phyloP scores from a whole-genome alignment of 2,329 filamentous ascomycete species.

The Ploettnerulaceae sp. region DNA sequence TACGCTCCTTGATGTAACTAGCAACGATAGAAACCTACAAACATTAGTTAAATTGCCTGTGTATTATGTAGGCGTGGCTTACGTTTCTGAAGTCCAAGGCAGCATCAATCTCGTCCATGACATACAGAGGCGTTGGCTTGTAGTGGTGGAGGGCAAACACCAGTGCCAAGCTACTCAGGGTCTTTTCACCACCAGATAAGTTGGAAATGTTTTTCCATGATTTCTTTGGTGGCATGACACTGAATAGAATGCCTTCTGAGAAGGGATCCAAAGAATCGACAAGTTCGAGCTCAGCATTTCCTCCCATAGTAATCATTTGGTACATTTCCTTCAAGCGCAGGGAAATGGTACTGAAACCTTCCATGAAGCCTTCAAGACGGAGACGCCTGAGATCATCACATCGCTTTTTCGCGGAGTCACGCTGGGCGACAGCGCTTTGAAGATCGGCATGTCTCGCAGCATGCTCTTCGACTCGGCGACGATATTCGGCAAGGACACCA shows the following conservation, averaged over 20 bases:
- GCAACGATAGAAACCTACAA: slow-evolving; percentile 88
- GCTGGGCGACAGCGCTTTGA: slow-evolving; percentile 66
- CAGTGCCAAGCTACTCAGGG: slow-evolving; percentile 81
- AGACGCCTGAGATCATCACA: slow-evolving; percentile 88
- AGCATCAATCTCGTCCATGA: slow-evolving; percentile 99
- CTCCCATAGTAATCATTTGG: slow-evolving; percentile 99
- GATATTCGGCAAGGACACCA: slow-evolving; percentile 82
- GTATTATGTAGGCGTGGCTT: slow-evolving; percentile 41
- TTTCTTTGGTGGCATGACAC: slow-evolving; percentile 99
- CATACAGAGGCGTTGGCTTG: slow-evolving; percentile 93
- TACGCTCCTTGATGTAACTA: slow-evolving; percentile 97
- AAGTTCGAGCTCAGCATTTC: slow-evolving; percentile 94
- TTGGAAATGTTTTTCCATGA: slow-evolving; percentile 99
- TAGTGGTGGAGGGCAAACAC: slow-evolving; percentile 99
- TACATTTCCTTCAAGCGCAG: slow-evolving; percentile 98
- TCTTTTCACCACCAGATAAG: slow-evolving; percentile 94
- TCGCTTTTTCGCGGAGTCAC: slow-evolving; percentile 85
- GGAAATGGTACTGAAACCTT: slow-evolving; percentile 91
- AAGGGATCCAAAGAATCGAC: slow-evolving; percentile 96
- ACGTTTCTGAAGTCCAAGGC: slow-evolving; percentile 97
- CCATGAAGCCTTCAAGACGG: slow-evolving; percentile 95
- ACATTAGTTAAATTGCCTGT: slow-evolving; percentile 11
- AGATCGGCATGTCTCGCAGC: slow-evolving; percentile 78
- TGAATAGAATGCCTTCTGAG: slow-evolving; percentile 93
- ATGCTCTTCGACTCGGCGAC: slow-evolving; percentile 78